Conservation (phyloP, 768 basidiomycete species). For the Boletus reticuloceps region DNA sequence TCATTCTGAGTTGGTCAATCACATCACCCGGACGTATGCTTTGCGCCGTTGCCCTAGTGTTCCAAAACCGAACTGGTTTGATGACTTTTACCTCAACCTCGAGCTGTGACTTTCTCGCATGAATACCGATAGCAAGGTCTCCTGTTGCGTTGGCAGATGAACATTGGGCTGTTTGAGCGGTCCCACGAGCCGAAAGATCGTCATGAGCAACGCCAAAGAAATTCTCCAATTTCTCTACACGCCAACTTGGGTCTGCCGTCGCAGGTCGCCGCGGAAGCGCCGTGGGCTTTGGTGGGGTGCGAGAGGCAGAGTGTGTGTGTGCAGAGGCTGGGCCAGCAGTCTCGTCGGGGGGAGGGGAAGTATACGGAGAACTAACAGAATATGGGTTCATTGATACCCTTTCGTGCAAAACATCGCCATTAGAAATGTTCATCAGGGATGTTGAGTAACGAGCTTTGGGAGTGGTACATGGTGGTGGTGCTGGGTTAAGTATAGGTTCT, state of each 20-base stretch:
- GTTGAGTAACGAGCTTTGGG: background rate
- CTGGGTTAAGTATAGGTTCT: background rate
- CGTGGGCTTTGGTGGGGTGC: background rate
- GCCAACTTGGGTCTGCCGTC: conserved; percentile 7
- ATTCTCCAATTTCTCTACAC: conserved; percentile 10
- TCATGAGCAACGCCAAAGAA: conserved; percentile 16
- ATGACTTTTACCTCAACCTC: conserved; percentile 40
- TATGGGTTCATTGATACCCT: background rate
- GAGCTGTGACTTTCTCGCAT: background rate
- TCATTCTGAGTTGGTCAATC: conserved; percentile 42
- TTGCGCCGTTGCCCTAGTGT: conserved; percentile 27
- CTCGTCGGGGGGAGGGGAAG: background rate
- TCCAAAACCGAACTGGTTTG: conserved; percentile 40
- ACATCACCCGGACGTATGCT: conserved; percentile 41
- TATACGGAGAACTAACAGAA: background rate
- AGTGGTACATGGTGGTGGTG: background rate
- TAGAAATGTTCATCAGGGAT: background rate
- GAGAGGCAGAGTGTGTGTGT: background rate
- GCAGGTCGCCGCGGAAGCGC: background rate
- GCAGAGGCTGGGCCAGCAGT: background rate
- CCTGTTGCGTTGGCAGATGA: background rate
- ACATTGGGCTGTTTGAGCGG: background rate
- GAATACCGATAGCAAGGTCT: conserved; percentile 3
- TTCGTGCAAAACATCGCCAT: background rate
- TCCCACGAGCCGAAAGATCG: background rate